Conservation (phyloP, 352 stramenopile genomes). For the Phytopythium ostracodes region DNA sequence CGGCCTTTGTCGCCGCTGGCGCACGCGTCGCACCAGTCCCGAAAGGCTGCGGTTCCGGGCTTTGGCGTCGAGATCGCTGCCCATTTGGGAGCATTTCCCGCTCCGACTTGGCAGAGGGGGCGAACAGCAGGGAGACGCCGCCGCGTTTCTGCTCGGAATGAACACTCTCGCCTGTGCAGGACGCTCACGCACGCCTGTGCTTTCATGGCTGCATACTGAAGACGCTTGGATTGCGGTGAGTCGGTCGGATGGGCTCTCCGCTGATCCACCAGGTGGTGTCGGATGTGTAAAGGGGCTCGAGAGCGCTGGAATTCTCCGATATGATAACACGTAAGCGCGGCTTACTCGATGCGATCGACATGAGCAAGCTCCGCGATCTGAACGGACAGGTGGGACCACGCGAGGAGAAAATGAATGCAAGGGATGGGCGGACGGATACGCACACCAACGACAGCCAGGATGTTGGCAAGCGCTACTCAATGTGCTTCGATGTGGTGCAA, state of each 20-base stretch:
- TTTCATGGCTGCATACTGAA: background rate
- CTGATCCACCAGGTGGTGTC: background rate
- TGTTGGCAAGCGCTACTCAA: no score
- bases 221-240: background rate
- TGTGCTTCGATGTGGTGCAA: background rate
- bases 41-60: background rate
- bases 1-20: background rate
- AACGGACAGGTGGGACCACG: background rate
- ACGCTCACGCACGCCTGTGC: background rate
- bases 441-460: no score
- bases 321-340: background rate
- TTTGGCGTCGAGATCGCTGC: background rate
- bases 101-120: background rate
- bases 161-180: background rate
- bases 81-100: background rate
- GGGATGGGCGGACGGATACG: background rate
- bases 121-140: background rate
- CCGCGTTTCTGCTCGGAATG: background rate
- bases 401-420: background rate
- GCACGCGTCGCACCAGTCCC: background rate
- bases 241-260: background rate
- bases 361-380: background rate
- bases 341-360: background rate
- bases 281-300: background rate
- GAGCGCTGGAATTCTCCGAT: no score